Conservation (phyloP, 2,329 filamentous ascomycete species). For the Calonectria pteridis region DNA sequence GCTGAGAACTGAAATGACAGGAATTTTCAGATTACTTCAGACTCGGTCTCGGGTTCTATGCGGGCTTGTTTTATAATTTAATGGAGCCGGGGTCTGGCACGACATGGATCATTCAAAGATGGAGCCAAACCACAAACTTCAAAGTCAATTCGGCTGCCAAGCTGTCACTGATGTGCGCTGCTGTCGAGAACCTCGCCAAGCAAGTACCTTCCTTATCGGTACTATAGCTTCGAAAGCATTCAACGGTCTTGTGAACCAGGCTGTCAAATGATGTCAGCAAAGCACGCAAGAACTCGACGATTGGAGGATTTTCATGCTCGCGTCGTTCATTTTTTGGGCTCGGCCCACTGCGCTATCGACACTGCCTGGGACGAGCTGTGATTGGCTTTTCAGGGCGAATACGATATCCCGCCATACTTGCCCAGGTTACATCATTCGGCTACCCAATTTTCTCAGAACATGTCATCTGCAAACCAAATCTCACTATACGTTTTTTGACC, state of each 20-base stretch:
- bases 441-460: not conserved
- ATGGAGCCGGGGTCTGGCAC: not conserved
- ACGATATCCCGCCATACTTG: not conserved
- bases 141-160: not conserved
- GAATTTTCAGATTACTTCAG: not conserved
- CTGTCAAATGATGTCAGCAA: not conserved
- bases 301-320: conserved; percentile 1
- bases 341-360: not conserved
- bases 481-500: not conserved
- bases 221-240: not conserved
- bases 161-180: not conserved
- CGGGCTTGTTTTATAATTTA: not conserved
- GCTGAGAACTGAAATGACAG: not conserved
- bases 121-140: not conserved
- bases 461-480: not conserved
- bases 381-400: not conserved
- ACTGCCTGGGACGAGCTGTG: not conserved
- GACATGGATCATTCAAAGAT: not conserved
- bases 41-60: not conserved
- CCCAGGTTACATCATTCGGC: not conserved
- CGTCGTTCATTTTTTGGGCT: not conserved
- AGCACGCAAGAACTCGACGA: not conserved
- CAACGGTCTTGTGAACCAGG: too few species aligned
- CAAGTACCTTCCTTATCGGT: not conserved
- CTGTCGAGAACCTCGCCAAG: not conserved